Conservation (phyloP, 2,329 filamentous ascomycete species). For the Colletotrichum cordylinicola region DNA sequence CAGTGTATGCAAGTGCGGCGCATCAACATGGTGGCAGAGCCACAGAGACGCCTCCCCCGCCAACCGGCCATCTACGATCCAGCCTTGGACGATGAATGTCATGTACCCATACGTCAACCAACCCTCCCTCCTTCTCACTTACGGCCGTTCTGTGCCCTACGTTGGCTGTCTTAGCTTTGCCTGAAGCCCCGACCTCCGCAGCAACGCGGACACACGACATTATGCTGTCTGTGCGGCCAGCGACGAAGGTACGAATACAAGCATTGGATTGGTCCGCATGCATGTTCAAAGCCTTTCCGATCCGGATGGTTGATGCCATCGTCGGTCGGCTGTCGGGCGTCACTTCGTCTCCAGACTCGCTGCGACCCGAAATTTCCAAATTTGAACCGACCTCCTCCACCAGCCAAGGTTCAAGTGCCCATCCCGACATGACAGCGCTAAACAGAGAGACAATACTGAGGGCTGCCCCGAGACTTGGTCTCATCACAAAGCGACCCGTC, state of each 20-base stretch:
- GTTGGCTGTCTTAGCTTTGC: background rate
- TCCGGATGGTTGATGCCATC: background rate
- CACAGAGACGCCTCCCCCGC: background rate
- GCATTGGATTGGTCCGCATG: background rate
- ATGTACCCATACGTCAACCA: background rate
- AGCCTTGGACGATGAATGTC: background rate
- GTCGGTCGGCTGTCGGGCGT: background rate
- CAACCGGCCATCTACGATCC: background rate
- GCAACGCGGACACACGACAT: background rate
- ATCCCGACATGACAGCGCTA: background rate
- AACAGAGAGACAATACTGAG: slow-evolving; percentile 11
- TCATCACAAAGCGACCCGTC: background rate
- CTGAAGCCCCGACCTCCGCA: background rate
- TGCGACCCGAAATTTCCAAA: background rate
- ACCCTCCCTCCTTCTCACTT: background rate
- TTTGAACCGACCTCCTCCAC: no score
- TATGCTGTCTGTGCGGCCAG: background rate
- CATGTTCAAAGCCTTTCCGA: background rate
- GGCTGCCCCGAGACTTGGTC: background rate
- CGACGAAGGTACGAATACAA: background rate
- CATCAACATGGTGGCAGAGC: background rate
- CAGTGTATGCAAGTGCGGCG: background rate
- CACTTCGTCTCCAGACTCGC: background rate
- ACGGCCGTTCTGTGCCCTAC: background rate
- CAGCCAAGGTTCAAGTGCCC: no score